Evolutionary conservation across 257 asterid genomes (phyloP), one percentile per base, ranked within the genome.

Genomic region (Penstemon eatonii): DNA sequence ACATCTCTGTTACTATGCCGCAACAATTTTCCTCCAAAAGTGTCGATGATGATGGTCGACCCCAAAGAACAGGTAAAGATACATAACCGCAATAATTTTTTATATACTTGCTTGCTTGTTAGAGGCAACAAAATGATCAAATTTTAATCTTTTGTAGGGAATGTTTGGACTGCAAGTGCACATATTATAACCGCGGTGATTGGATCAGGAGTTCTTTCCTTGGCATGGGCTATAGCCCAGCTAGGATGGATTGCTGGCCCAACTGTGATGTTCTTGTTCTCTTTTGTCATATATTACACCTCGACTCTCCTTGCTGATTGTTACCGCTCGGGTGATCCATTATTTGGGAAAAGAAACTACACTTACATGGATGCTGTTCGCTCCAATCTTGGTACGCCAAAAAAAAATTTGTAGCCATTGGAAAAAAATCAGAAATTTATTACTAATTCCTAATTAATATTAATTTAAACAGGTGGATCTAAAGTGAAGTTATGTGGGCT

Each of bases 191-290:
- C 89, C 0, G 89, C 89, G 4, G 89, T 84, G 77, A 84, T 84
- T 5, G 89, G 89, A 4, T 84, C 89, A 0, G 87, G 89, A 40
- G 89, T 84, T n/a, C 79, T 84, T 6, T 84, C 89, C 42, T 49
- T 84, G 38, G 89, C 89, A 3, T 84, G 89, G 89, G 89, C 89
- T 15, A 81, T 79, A 76, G 86, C 62, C 1, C 89, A 84, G 75
- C 71, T 84, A 46, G 89, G 89, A 45, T 84, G 89, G 89, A 66
- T 84, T 46, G 87, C 89, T 6, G 89, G 89, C 8, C 89, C 89
- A 2, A 73, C 87, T 1, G 87, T 77, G 49, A 84, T 84, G 87
- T 64, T 84, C 68, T 8, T 84, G 74, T 84, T 84, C 82, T 64
- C 89, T 4, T 79, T 79, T 43, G 89, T 84, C 39, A 70, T 79